Base-by-base conservation (phyloP, 441 rosid species). In the Populus hybrid region DNA sequence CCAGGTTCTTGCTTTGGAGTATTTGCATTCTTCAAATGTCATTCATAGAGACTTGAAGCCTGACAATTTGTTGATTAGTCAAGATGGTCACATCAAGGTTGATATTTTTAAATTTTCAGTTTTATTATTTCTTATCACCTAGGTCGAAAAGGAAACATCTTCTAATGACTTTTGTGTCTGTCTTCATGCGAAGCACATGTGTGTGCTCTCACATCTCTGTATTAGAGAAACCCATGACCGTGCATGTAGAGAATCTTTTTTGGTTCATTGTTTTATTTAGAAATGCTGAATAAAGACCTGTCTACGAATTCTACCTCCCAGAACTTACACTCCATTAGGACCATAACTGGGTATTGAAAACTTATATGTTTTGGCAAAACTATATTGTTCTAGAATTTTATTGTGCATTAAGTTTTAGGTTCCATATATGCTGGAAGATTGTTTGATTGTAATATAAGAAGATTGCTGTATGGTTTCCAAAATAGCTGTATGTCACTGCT, bases 1-100 rank as follows among this genome's bases (percentile, higher is more conserved):
- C 86, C 90, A 97, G 99, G 99, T 94, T 80, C 99, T 97, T 83
- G 99, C 99, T 24, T 78, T 93, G 94, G 99, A 97, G 88, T 94
- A 97, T 88, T 84, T 94, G 86, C 99, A 97, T 86, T 94, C 99
- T 46, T 81, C 89, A 78, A 93, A 89, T 89, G 96, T 93, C 77
- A 90, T 97, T 81, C 99, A 97, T 81, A 91, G 99, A 88, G 99
- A 94, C 84, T 84, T 97, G 84, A 97, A 97, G 90, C 99, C 99
- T 53, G 99, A 94, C 90, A 97, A 97, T 84, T 84, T 97, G 90
- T 87, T 97, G 91, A 94, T 97, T 79, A 92, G 97, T 82, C 98
- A 91, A 71, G 98, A 94, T 89, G 99, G 99, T 84, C 99, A 97
- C 78, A 82, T 97, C 85, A 97, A 97, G 98, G 99, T 94, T 85